A percentile compares a stretch with the other conserved stretches of the same genome.
Evolutionary conservation across 805 yeast genomes (phyloP).

Genomic region (Ogataea thermomethanolica): DNA sequence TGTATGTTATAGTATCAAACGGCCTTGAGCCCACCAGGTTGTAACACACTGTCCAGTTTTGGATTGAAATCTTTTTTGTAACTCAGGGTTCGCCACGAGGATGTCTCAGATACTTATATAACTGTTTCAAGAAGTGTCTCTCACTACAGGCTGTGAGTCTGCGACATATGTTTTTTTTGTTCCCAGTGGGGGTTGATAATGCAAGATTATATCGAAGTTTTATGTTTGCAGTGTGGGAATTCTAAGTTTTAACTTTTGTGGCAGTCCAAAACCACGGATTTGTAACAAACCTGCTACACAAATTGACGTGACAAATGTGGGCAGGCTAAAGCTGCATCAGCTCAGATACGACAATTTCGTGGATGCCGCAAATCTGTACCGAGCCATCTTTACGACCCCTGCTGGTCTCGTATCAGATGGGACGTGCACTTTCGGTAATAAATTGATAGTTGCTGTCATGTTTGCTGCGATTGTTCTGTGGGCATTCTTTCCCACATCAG

Average conservation of each 20-base stretch:
- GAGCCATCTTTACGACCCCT: too few species aligned
- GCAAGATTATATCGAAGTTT: constrained; percentile 2
- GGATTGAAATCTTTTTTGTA: constrained; percentile 5
- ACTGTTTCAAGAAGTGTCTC: constrained; percentile 10
- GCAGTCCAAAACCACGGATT: constrained; percentile 1
- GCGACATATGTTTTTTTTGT: constrained; percentile 2
- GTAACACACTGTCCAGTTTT: constrained; percentile 6
- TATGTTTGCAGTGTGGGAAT: constrained; percentile 9
- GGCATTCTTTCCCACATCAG: neutral
- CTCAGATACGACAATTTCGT: too few species aligned
- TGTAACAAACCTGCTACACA: neutral
- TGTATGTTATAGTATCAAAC: neutral
- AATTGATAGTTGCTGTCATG: constrained; percentile 1
- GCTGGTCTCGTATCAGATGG: neutral
- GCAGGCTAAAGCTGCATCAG: too few species aligned
- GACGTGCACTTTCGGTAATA: neutral
- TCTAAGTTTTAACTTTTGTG: constrained; percentile 4
- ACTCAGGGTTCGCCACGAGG: constrained; percentile 6
- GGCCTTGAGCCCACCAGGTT: constrained; percentile 5
- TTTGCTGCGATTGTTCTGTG: constrained; percentile 1
- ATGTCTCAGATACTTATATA: constrained; percentile 13
- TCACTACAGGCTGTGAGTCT: neutral
- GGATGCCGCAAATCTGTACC: too few species aligned
- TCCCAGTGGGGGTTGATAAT: constrained; percentile 6
- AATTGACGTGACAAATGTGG: too few species aligned